These are phyloP conservation scores for Trichophyton benhamiae DNA, from an alignment of 2,329 filamentous ascomycete species.

Conservation along the genomic window DNA sequence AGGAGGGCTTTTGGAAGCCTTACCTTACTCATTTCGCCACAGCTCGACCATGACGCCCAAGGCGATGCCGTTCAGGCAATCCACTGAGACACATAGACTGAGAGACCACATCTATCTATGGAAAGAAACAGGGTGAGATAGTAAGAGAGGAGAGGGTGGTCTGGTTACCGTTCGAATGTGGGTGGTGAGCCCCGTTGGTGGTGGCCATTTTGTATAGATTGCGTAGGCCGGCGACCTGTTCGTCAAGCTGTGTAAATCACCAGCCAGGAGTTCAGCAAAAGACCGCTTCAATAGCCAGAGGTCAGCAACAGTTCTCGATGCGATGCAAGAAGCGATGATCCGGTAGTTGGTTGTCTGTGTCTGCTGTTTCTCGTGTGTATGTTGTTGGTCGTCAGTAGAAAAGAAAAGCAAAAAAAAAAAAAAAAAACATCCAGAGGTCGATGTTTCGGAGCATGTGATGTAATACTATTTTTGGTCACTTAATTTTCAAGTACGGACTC, in stretches of 20 bases:
- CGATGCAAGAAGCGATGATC: not conserved
- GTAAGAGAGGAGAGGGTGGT: not conserved
- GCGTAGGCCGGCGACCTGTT: not conserved
- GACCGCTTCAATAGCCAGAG: not conserved
- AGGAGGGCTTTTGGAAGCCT: not conserved
- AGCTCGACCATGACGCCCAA: not conserved
- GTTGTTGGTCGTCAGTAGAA: not conserved
- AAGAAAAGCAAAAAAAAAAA: not conserved
- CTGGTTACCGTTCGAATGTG: not conserved
- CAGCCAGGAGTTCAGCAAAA: not conserved
- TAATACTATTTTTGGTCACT: not conserved
- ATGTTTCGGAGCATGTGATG: constrained; percentile 4
- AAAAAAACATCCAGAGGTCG: not conserved
- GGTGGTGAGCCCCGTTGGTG: not conserved
- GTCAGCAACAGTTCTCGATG: not conserved
- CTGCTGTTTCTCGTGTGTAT: not conserved
- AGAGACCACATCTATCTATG: not conserved
- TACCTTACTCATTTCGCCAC: not conserved
- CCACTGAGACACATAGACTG: not conserved
- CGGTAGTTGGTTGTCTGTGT: not conserved
- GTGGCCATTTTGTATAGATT: not conserved
- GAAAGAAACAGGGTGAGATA: not conserved
- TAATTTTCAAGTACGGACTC: not conserved
- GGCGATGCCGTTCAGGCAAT: not conserved
- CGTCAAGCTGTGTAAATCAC: not conserved